Percentiles rank a stretch among this genome's conserved stretches.
These are phyloP conservation scores for Exophiala dermatitidis DNA, from an alignment of 2,329 filamentous ascomycete genomes.

Conservation along the genomic window DNA sequence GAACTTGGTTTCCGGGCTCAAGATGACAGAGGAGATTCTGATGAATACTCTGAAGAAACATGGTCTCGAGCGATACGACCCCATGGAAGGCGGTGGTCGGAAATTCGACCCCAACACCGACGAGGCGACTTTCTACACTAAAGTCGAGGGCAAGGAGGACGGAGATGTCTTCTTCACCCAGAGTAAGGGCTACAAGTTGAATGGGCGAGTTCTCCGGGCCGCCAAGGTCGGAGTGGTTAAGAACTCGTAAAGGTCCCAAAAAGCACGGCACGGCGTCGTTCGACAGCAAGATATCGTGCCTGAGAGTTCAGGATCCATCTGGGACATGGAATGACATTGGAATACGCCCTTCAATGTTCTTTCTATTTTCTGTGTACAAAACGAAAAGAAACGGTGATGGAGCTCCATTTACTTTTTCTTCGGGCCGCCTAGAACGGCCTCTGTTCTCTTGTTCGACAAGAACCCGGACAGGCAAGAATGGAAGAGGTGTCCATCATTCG, in stretches of 20 bases:
- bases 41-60: constrained; percentile 88
- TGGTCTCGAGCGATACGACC: constrained; percentile 82
- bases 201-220: constrained; percentile 79
- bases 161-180: constrained; percentile 86
- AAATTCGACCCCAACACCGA: constrained; percentile 96
- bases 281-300: no score
- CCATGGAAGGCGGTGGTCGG: constrained; percentile 56
- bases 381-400: no score
- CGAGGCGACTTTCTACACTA: constrained; percentile 92
- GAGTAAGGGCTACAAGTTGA: constrained; percentile 91
- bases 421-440: no score
- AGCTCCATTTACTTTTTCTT: no score
- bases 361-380: no score
- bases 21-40: constrained; percentile 89
- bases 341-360: no score
- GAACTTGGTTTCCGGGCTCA: constrained; percentile 78
- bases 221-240: constrained; percentile 96
- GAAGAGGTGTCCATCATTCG: no score
- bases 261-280: no score
- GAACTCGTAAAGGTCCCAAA: constrained; percentile 59
- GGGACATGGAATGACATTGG: no score
- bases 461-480: no score
- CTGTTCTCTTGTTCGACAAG: no score
- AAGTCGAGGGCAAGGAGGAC: constrained; percentile 79
- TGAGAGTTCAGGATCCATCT: no score